These are phyloP conservation scores for Claviceps sorghi DNA, from an alignment of 2,329 filamentous ascomycete genomes.

Conservation along the genomic window DNA sequence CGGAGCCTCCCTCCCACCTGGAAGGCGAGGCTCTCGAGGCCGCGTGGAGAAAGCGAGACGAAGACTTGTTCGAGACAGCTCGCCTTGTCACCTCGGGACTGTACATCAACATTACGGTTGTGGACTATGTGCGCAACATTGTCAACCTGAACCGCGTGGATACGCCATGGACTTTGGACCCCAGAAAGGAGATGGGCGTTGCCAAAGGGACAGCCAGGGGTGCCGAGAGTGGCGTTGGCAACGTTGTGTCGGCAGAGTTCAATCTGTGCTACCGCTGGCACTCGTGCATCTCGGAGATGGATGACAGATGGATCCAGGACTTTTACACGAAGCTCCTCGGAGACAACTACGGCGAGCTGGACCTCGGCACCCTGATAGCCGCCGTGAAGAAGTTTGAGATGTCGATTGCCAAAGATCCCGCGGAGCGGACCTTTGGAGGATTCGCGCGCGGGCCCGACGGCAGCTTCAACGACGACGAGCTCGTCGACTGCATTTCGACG, in stretches of 20 bases:
- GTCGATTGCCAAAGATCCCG: constrained; percentile 49
- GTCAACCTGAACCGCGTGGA: constrained; percentile 44
- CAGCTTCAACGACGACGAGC: constrained; percentile 58
- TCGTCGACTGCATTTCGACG: constrained; percentile 53
- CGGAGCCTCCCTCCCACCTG: constrained; percentile 39
- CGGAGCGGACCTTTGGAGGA: constrained; percentile 51
- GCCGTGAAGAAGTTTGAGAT: constrained; percentile 50
- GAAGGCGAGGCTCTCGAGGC: constrained; percentile 32
- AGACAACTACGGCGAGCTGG: constrained; percentile 39
- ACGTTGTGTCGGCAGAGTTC: constrained; percentile 77
- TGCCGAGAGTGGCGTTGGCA: constrained; percentile 59
- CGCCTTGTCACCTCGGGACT: constrained; percentile 59
- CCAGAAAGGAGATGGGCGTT: constrained; percentile 51
- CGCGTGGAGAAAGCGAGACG: constrained; percentile 55
- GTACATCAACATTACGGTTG: constrained; percentile 64
- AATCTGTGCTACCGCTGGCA: constrained; percentile 84
- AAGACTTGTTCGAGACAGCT: constrained; percentile 67
- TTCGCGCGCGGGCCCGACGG: constrained; percentile 52
- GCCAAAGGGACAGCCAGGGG: constrained; percentile 37
- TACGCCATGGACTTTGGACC: constrained; percentile 70
- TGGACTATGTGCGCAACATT: constrained; percentile 69
- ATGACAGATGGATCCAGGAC: constrained; percentile 67
- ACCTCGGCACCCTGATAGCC: constrained; percentile 43
- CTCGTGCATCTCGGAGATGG: constrained; percentile 54
- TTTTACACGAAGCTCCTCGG: constrained; percentile 48